Base-by-base conservation (phyloP, 1,139 yeast genomes). In the Lodderomyces orthopsilosis region DNA sequence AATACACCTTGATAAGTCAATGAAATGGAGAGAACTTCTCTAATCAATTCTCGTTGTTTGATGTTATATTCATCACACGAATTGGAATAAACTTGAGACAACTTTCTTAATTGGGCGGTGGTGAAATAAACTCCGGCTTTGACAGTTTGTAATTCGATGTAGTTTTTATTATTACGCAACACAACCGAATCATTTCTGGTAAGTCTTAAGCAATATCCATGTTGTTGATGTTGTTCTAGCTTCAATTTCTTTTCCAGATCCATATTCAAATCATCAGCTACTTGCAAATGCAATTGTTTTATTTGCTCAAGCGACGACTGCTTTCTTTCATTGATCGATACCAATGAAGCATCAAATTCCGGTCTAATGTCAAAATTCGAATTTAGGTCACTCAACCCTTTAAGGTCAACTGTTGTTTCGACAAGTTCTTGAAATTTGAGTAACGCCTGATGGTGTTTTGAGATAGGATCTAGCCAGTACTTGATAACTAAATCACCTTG, bases 61-160 rank as follows among this genome's bases (percentile, higher is more conserved):
- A 68, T 67, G 50, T 85, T 81, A 61, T 91, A 93, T 46, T 83
- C 85, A 14, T 73, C 71, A 47, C 81, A 81, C 18, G 84, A 70
- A 38, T 79, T 78, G 10, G 68, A 65, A 54, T 81, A 84, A 47
- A 82, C 79, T 38, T 70, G 68, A 7, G 91, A 79, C 37, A 84
- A 69, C n/a, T 70, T 66, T 37, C 78, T 74, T 50, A 93, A 69
- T 50, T 75, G 74, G 35, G 70, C 65, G 2, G 95, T 88, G 6
- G 96, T 88, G 68, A 93, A 93, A 61, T 75, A 89, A 2, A 91
- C 93, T 45, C 98, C 98, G 1, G 96, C 95, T 61, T 93, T 93
- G 28, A 89, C 95, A 0, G 98, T 90, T 43, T 90, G 88, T 27
- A 91, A 70, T 59, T 93, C 97, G 41, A 75, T 74, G 58, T 85